Percentiles rank a stretch among this genome's conserved stretches.
Evolutionary conservation across 2,329 filamentous ascomycete genomes (phyloP).

Genomic region (Exutisphaerella laricina): DNA sequence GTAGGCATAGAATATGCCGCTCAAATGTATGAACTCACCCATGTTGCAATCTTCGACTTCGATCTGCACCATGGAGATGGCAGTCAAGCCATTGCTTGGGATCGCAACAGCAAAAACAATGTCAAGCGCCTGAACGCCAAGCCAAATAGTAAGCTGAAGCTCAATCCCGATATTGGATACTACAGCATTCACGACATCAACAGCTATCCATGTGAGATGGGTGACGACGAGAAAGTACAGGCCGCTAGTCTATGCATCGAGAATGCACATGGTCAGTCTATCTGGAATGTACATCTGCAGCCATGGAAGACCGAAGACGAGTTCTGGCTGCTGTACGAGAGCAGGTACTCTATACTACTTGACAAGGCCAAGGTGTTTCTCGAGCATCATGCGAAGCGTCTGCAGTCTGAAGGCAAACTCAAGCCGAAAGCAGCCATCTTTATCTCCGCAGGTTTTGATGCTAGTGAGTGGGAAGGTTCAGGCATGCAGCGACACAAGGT

Average conservation of each 20-base stretch:
- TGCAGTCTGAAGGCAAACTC: slow-evolving; percentile 53
- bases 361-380: slow-evolving; percentile 77
- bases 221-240: slow-evolving; percentile 88
- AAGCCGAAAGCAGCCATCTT: slow-evolving; percentile 82
- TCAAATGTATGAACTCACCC: slow-evolving; percentile 76
- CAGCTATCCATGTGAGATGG: slow-evolving; percentile 91
- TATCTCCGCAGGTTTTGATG: slow-evolving; percentile 92
- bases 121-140: slow-evolving; percentile 28
- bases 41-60: slow-evolving; percentile 90
- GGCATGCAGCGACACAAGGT: slow-evolving; percentile 96
- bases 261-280: slow-evolving; percentile 84
- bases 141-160: slow-evolving; percentile 27
- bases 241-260: slow-evolving; percentile 94
- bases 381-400: slow-evolving; percentile 61
- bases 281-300: slow-evolving; percentile 95
- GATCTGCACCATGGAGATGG: slow-evolving; percentile 91
- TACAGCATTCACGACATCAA: slow-evolving; percentile 98
- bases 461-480: slow-evolving; percentile 84
- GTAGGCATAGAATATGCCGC: slow-evolving; percentile 91
- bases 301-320: slow-evolving; percentile 75
- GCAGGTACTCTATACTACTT: slow-evolving; percentile 68
- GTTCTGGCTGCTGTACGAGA: slow-evolving; percentile 85
- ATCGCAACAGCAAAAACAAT: slow-evolving; percentile 68
- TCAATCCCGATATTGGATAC: slow-evolving; percentile 64
- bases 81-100: slow-evolving; percentile 92